phyloP scores from a whole-genome alignment of 352 stramenopile species.

The Blastocystis sp. region DNA sequence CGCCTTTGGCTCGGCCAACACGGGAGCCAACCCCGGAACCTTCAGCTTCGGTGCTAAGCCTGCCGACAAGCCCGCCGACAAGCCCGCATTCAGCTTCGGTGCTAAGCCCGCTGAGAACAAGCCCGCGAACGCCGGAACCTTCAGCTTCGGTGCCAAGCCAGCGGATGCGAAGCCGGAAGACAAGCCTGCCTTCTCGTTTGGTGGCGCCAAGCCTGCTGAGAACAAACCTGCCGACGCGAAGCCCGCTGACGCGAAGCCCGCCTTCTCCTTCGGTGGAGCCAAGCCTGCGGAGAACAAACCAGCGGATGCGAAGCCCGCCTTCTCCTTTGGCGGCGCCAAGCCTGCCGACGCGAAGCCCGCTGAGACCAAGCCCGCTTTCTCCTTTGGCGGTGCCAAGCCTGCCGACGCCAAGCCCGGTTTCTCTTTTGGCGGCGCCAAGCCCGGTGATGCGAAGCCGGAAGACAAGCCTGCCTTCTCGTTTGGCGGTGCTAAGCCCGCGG shows the following conservation, averaged over 20 bases:
- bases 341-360: background rate
- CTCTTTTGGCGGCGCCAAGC: background rate
- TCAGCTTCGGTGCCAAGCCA: slow-evolving; percentile 15
- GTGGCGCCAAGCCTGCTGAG: slow-evolving; percentile 1
- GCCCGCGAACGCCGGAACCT: background rate
- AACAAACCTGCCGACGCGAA: background rate
- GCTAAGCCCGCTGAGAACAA: background rate
- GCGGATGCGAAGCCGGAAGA: background rate
- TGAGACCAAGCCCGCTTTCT: background rate
- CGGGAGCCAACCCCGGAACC: background rate
- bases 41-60: slow-evolving; percentile 8
- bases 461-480: background rate
- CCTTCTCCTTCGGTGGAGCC: background rate
- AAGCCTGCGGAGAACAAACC: background rate
- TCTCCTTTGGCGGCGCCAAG: slow-evolving; percentile 27
- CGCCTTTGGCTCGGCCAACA: background rate
- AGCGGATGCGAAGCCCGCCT: background rate
- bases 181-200: slow-evolving; percentile 2
- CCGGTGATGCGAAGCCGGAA: background rate
- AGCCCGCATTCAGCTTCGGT: slow-evolving; percentile 33
- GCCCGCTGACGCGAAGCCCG: background rate
- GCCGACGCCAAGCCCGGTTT: background rate
- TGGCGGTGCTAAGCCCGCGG: background rate
- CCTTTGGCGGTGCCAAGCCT: background rate
- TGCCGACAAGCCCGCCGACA: slow-evolving; percentile 3